Evolutionary conservation across 805 yeast species (phyloP), one percentile per base, ranked within the genome.

Genomic region (Zygosaccharomyces lentus): DNA sequence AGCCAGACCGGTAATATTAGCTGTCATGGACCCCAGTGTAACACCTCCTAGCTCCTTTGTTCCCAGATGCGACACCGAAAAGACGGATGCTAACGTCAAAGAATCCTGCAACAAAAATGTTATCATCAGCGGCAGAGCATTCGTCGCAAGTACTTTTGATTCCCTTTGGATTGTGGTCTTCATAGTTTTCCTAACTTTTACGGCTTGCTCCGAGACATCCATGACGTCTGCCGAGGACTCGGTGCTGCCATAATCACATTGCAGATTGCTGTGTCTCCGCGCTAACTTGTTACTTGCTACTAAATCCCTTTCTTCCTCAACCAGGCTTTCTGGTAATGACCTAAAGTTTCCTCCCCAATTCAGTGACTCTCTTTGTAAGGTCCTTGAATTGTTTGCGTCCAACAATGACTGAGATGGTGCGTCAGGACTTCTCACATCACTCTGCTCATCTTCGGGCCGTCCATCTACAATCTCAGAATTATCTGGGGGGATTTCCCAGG

Each of bases 51-150:
- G 69, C 54, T 83, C 88, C 19, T 74, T 72, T 30, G 79, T 76
- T 2, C 91, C 90, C 43, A 85, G 71, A 53, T 81, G 78, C 8
- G 91, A 89, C 25, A 84, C 90, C 2, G 85, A 80, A 60, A 85
- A 84, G 27, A 84, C 85, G 0, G 87, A 81, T 12, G 89, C 87
- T 41, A 85, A 82, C 3, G 87, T 81, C 39, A 84, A 69, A 0
- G 89, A 83, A 60, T 82, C 81, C 59, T 84, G 89, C 48, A 84
- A 65, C 23, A 84, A 59, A 54, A 84, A 84, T 0, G 91, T 84
- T 41, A 81, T 66, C 15, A 82, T 71, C 54, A 84, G 65, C 0
- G 91, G 91, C 25, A 79, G 58, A 0, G 87, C 79, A 67, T 67
- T 77, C 58, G 47, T 68, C 2, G 59, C 46, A 26, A 70, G 48